Conservation (phyloP, 2,329 filamentous ascomycete genomes). For the Pestalotiopsis sp. region DNA sequence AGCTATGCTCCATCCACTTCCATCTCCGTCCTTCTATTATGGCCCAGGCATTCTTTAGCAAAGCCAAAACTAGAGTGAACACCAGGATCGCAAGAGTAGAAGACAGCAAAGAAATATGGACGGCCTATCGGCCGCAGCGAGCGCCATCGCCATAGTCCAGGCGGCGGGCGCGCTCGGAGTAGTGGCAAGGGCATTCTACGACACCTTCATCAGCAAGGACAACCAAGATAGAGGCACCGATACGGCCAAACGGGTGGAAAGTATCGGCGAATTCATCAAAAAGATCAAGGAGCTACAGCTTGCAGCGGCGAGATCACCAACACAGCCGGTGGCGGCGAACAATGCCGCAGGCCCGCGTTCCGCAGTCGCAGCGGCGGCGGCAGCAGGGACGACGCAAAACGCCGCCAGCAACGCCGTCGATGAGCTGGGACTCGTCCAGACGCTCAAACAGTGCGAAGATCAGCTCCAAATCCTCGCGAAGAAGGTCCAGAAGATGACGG, state of each 20-base stretch:
- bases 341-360: too few species aligned
- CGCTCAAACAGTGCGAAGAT: not conserved
- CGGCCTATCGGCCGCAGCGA: not conserved
- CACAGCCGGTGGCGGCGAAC: not conserved
- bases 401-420: not conserved
- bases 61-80: too few species aligned
- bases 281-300: not conserved
- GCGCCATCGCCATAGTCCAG: conserved; percentile 4
- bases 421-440: not conserved
- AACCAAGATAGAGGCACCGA: not conserved
- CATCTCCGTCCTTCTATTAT: not conserved
- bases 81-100: not conserved
- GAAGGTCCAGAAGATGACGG: not conserved
- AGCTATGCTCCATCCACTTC: not conserved
- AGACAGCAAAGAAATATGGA: not conserved
- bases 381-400: too few species aligned
- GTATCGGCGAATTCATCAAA: not conserved
- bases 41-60: too few species aligned
- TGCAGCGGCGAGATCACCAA: not conserved
- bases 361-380: too few species aligned
- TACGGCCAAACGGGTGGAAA: not conserved
- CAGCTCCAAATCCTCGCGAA: not conserved
- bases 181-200: conserved; percentile 8
- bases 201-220: conserved; percentile 8
- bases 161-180: not conserved